A percentile compares a stretch with the other conserved stretches of the same genome.
These are phyloP conservation scores for Chrysanthemum makinoi DNA, from an alignment of 129 eudicot genomes.

Conservation along the genomic window DNA sequence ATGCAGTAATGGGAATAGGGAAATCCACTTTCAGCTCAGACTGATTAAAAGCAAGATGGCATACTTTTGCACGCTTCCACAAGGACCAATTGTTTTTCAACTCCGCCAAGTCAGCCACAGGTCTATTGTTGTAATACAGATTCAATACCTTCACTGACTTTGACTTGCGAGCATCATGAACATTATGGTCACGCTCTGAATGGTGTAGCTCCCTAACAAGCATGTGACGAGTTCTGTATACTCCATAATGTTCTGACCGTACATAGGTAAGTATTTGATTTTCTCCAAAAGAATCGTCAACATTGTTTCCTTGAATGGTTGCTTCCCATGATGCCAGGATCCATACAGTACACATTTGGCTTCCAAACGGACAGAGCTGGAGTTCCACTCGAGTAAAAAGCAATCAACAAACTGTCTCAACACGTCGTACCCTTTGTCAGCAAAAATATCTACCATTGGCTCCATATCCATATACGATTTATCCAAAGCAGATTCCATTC, in stretches of 20 bases:
- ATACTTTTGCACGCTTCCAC: slow-evolving; percentile 97
- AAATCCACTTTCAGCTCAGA: slow-evolving; percentile 95
- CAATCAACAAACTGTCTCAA: slow-evolving; percentile 82
- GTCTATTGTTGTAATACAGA: slow-evolving; percentile 93
- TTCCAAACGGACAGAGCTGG: slow-evolving; percentile 89
- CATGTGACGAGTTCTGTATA: slow-evolving; percentile 76
- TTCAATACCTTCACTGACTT: slow-evolving; percentile 95
- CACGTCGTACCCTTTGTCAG: slow-evolving; percentile 63
- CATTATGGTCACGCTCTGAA: slow-evolving; percentile 96
- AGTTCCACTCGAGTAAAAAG: slow-evolving; percentile 92
- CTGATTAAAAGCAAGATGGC: slow-evolving; percentile 93
- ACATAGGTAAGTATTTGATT: slow-evolving; percentile 75
- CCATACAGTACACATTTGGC: slow-evolving; percentile 85
- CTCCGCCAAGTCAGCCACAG: slow-evolving; percentile 95
- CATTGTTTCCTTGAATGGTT: slow-evolving; percentile 70
- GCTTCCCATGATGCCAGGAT: slow-evolving; percentile 89
- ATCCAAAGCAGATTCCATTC: slow-evolving; percentile 63
- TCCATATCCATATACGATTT: slow-evolving; percentile 92
- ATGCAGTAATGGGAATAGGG: slow-evolving; percentile 95
- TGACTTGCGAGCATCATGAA: slow-evolving; percentile 98
- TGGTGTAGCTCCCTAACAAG: slow-evolving; percentile 92
- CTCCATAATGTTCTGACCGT: slow-evolving; percentile 91
- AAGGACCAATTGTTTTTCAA: slow-evolving; percentile 94
- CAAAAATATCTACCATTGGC: slow-evolving; percentile 67
- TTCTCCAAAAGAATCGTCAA: slow-evolving; percentile 71